Evolutionary conservation across 192 early-diverging fungal species (phyloP), one percentile per base, ranked within the genome.

Genomic region (Backusella luteola): DNA sequence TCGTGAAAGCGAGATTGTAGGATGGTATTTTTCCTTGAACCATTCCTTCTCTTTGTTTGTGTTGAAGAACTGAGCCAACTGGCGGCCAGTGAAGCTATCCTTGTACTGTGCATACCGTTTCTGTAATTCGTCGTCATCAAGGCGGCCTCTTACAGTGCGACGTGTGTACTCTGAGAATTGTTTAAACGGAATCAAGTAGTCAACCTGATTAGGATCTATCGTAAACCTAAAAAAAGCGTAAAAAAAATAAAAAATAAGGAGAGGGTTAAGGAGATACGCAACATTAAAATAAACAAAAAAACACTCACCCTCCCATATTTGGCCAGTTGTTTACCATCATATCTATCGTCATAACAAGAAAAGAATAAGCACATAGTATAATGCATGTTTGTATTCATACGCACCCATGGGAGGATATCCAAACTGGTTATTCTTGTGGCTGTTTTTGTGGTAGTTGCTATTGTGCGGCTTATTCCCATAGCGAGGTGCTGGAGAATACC

Each of bases 11-110:
- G 91, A 91, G 1, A 87, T 78, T 19, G 84, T 89, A 11, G 96
- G 96, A 77, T 97, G 93, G 76, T 97, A 98, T 74, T 94, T 93
- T 86, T 97, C 96, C 26, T 87, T 79, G 84, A 98, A 98, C 97
- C 97, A 98, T 76, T 95, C 95, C 34, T 92, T 89, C 1, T 90
- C 88, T 70, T 92, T 93, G 80, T 97, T 92, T 32, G 81, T 82
- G 1, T 87, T 84, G 81, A 94, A 96, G 79, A 96, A 97, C 46
- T 86, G 87, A 44, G 84, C 80, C 76, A 92, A 82, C 52, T 92
- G 90, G 21, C 89, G 88, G 68, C 87, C 83, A 23, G 85, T 88
- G 70, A 90, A 92, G 38, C 91, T 89, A 76, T 96, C 93, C 70
- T 91, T 92, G 85, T 98, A 98, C n/a, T 87, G 85, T 66, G 89